phyloP scores from a whole-genome alignment of 768 basidiomycete genomes.

The Russula vinacea region DNA sequence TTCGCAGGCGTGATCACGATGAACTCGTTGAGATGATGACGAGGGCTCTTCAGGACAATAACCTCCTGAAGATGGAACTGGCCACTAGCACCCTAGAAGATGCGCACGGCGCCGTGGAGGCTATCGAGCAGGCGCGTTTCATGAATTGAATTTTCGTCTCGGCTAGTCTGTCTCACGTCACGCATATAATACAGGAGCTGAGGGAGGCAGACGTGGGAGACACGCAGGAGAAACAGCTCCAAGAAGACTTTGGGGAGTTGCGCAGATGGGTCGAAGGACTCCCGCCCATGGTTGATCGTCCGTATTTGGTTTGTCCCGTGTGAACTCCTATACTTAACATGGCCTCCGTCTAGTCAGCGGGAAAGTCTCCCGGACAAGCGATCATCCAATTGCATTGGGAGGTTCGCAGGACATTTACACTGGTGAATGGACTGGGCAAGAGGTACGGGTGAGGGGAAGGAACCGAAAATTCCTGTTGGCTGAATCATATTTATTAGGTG shows the following conservation, averaged over 20 bases:
- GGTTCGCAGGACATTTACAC: conserved; percentile 28
- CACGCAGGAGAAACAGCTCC: conserved; percentile 23
- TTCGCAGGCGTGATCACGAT: conserved; percentile 26
- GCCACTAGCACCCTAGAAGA: conserved; percentile 16
- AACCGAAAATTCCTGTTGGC: neutral
- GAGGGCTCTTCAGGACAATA: conserved; percentile 16
- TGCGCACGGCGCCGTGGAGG: conserved; percentile 18
- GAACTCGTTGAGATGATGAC: conserved; percentile 26
- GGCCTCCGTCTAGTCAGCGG: conserved; percentile 19
- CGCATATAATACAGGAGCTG: conserved; percentile 14
- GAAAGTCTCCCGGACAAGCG: conserved; percentile 18
- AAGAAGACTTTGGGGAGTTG: conserved; percentile 26
- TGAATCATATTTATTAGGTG: conserved; percentile 5
- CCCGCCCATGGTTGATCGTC: conserved; percentile 28
- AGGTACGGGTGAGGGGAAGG: neutral
- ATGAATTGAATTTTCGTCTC: neutral
- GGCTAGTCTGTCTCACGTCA: neutral
- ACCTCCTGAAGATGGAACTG: conserved; percentile 14
- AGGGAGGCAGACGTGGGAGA: conserved; percentile 16
- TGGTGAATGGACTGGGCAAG: conserved; percentile 22
- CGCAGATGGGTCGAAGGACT: conserved; percentile 18
- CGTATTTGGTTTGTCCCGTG: neutral
- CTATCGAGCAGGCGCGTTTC: conserved; percentile 26
- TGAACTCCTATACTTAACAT: neutral
- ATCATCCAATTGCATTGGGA: conserved; percentile 17